Conservation (phyloP, 2,329 filamentous ascomycete genomes). For the Fusarium devonianum region DNA sequence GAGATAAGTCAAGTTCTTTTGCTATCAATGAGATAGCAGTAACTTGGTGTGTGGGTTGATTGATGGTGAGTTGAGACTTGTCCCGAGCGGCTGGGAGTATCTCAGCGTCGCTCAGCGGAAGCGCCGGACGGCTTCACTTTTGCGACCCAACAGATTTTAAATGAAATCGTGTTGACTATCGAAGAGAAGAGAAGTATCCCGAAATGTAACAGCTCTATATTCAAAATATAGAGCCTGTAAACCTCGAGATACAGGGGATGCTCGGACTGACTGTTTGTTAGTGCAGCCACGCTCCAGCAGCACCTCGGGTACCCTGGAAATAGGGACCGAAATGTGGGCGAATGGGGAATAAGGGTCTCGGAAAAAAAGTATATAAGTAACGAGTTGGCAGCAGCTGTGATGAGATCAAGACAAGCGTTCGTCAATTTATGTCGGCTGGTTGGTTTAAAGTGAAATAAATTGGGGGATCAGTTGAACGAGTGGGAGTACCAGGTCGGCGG, state of each 20-base stretch:
- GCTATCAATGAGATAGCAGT: constrained; percentile 7
- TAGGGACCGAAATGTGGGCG: constrained; percentile 35
- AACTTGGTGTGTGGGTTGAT: constrained; percentile 17
- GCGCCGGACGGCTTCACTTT: constrained; percentile 37
- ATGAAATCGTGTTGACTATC: constrained; percentile 14
- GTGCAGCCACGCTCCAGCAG: constrained; percentile 35
- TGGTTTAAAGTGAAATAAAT: constrained; percentile 16
- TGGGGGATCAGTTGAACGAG: constrained; percentile 21
- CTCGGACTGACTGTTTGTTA: constrained; percentile 32
- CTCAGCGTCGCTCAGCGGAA: constrained; percentile 33
- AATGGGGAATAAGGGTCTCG: constrained; percentile 20
- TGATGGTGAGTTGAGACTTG: constrained; percentile 21
- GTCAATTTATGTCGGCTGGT: constrained; percentile 3
- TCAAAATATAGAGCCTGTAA: constrained; percentile 5
- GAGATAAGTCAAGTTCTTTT: constrained; percentile 1
- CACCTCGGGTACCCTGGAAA: constrained; percentile 26
- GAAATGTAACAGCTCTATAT: constrained; percentile 8
- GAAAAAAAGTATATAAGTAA: constrained; percentile 6
- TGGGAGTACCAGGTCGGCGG: constrained; percentile 19
- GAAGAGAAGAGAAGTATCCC: constrained; percentile 4
- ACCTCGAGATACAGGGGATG: constrained; percentile 20
- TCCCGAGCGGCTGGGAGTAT: constrained; percentile 35
- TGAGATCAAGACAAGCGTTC: constrained; percentile 1
- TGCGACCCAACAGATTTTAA: constrained; percentile 28
- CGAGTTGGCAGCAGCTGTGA: not conserved